Conservation (phyloP, 192 early-diverging fungal species). For the Coemansia sp. region DNA sequence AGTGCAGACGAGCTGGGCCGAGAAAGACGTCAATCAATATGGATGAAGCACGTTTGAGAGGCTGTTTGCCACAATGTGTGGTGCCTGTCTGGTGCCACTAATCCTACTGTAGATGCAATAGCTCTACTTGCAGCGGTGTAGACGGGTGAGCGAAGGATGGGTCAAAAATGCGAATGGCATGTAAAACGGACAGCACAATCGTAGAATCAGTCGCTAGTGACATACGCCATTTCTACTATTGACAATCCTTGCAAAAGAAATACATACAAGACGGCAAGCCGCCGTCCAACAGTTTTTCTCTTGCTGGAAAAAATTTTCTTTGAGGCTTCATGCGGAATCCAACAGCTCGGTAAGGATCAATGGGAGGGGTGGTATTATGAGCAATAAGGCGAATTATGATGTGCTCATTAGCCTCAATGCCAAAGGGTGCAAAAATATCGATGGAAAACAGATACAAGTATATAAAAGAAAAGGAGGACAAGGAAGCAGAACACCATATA, state of each 20-base stretch:
- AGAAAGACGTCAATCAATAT: neutral
- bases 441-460: neutral
- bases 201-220: no score
- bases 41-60: neutral
- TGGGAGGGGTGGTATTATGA: neutral
- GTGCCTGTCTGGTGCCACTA: neutral
- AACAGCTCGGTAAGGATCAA: conserved; percentile 8
- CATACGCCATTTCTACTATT: no score
- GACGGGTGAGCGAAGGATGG: neutral
- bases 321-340: neutral
- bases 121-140: neutral
- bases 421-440: no score
- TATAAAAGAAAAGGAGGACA: neutral
- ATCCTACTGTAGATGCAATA: neutral
- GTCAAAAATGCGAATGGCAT: no score
- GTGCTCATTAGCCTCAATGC: no score
- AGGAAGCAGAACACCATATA: neutral
- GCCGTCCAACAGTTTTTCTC: no score
- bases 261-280: no score
- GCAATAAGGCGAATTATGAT: no score
- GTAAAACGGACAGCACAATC: no score
- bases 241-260: no score
- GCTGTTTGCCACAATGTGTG: neutral
- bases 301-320: neutral
- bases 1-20: neutral